Base-by-base conservation (phyloP, 129 eudicot species). In the Mikania micrantha region DNA sequence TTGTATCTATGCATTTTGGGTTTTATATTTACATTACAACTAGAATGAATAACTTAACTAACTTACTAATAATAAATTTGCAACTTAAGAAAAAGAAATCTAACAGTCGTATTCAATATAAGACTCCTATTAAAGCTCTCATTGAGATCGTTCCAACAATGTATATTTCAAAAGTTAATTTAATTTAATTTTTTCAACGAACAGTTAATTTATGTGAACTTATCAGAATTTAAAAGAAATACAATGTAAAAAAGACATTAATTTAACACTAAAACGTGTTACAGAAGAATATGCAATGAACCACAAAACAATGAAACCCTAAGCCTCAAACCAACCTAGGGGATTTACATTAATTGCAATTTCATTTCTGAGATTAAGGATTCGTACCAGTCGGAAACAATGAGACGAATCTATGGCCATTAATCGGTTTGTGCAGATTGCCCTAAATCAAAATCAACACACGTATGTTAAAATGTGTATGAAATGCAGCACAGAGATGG, bases 311-410 rank as follows among this genome's bases (percentile, higher is more conserved):
- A 1, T 36, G 17, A 53, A 53, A 64, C 73, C 72, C 44, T 34
- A 25, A 1, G 11, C 22, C 7, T 34, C 38, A n/a, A n/a, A n/a
- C 73, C 50, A 36, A 58, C 56, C 13, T 19, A 10, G 24, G 21
- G 7, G 20, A 0, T n/a, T n/a, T n/a, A 17, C 38, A 54, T 35
- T 36, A 25, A 69, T 53, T 31, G 9, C 31, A 54, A 36, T 73
- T 0, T 19, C 29, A 60, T 31, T 59, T 49, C 35, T 7, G 35
- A 74, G 66, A 80, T 40, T 27, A 64, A 20, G 34, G 39, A 69
- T 13, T 67, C 67, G 28, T 71, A 83, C 88, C 88, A 57, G 80
- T 40, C 49, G 74, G 74, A 63, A 76, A 85, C 48, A 77, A 74
- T 21, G 82, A 74, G 49, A 67, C 60, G 29, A 74, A 32, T 66